A percentile compares a stretch with the other conserved stretches of the same genome.
These are phyloP conservation scores for Chamaenerion angustifolium DNA, from an alignment of 345 rosid genomes.

Conservation along the genomic window DNA sequence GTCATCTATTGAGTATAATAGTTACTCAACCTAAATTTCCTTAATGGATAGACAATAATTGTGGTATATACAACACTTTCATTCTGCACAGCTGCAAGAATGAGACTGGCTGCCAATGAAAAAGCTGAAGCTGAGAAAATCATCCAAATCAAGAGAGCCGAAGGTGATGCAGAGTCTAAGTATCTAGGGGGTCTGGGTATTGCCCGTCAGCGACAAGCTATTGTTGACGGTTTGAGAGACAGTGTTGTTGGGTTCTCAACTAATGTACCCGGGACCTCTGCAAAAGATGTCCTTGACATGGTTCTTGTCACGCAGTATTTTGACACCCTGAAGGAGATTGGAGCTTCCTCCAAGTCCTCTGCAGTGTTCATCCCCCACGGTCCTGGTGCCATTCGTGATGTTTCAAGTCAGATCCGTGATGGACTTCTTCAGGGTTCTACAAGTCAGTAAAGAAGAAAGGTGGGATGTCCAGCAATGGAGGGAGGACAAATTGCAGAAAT, in stretches of 20 bases:
- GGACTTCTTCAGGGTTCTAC: slow-evolving; percentile 15
- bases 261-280: slow-evolving; percentile 15
- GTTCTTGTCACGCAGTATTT: slow-evolving; percentile 18
- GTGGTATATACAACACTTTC: neutral
- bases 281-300: slow-evolving; percentile 21
- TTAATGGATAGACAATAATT: no score
- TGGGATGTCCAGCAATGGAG: no score
- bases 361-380: slow-evolving; percentile 19
- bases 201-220: slow-evolving; percentile 18
- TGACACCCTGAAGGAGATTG: slow-evolving; percentile 17
- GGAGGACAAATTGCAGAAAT: no score
- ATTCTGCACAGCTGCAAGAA: slow-evolving; percentile 10
- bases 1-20: neutral
- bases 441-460: no score
- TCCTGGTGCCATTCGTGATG: slow-evolving; percentile 17
- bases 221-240: slow-evolving; percentile 21
- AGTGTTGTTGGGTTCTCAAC: slow-evolving; percentile 18
- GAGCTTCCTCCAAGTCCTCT: slow-evolving; percentile 12
- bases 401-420: slow-evolving; percentile 14
- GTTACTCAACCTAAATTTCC: neutral
- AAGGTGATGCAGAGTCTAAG: slow-evolving; percentile 19
- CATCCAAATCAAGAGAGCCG: slow-evolving; percentile 18
- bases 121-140: slow-evolving; percentile 21
- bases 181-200: slow-evolving; percentile 18
- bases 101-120: slow-evolving; percentile 17